A percentile compares a stretch with the other conserved stretches of the same genome.
Evolutionary conservation across 148 eudicot species (phyloP).

Genomic region (Talinum fruticosum): DNA sequence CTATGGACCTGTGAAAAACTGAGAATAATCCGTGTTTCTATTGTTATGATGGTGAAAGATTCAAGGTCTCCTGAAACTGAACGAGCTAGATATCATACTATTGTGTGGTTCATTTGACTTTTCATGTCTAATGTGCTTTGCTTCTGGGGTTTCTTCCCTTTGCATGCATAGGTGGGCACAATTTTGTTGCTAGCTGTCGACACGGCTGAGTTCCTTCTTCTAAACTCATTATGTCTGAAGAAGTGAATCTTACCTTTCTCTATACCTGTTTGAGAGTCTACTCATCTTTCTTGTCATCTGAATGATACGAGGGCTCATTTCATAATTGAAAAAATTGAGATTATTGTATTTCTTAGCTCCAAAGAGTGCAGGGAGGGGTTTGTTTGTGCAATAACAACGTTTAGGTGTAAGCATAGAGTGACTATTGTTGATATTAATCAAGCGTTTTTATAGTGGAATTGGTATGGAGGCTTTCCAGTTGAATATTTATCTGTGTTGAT

Average conservation of each 20-base stretch:
- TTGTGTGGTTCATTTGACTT: not conserved
- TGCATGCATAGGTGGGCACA: not conserved
- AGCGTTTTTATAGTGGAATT: not conserved
- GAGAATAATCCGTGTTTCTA: not conserved
- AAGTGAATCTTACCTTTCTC: not conserved
- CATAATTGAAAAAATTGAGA: not conserved
- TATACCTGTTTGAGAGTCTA: not conserved
- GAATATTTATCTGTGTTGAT: not conserved
- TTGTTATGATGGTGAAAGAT: not conserved
- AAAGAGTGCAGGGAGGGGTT: not conserved
- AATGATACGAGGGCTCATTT: not conserved
- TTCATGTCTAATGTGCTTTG: not conserved
- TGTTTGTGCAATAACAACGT: not conserved
- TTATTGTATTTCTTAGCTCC: not conserved
- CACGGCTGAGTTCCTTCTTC: not conserved
- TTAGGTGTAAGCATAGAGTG: not conserved
- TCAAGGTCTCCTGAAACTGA: not conserved
- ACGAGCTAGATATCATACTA: constrained; percentile 1
- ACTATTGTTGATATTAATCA: not conserved
- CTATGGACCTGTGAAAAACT: not conserved
- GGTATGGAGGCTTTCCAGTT: not conserved
- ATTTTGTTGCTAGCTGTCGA: not conserved
- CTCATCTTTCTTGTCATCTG: constrained; percentile 1
- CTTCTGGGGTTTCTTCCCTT: not conserved
- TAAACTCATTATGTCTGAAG: not conserved